Conservation (phyloP, 2,329 filamentous ascomycete genomes). For the Tolypocladium capitatum region DNA sequence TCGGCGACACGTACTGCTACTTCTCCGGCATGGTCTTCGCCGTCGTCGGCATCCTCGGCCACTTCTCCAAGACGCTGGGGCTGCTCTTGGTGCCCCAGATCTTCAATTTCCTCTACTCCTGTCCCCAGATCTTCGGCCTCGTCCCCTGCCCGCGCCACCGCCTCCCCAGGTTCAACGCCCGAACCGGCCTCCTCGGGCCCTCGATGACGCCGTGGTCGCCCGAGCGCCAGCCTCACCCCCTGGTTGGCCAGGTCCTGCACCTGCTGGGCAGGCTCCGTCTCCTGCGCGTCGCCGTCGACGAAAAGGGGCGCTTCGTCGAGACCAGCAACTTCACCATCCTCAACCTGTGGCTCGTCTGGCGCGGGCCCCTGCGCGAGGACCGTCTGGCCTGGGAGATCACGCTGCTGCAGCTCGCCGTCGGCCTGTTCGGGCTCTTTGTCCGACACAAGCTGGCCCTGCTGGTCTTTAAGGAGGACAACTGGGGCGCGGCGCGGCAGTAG, state of each 20-base stretch:
- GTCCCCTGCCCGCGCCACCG: constrained; percentile 89
- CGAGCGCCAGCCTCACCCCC: constrained; percentile 52
- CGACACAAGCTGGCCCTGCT: constrained; percentile 75
- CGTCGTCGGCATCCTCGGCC: constrained; percentile 88
- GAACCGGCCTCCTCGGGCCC: constrained; percentile 74
- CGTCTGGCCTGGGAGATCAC: constrained; percentile 68
- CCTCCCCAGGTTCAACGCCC: constrained; percentile 74
- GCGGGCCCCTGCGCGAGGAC: constrained; percentile 82
- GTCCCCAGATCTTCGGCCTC: constrained; percentile 78
- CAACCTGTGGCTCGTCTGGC: constrained; percentile 94
- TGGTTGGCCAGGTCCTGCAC: constrained; percentile 51
- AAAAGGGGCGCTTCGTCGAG: constrained; percentile 58
- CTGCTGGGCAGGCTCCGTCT: constrained; percentile 56
- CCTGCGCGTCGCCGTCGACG: constrained; percentile 53
- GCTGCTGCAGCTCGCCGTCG: constrained; percentile 60
- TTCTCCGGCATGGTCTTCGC: constrained; percentile 99
- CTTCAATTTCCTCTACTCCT: constrained; percentile 92
- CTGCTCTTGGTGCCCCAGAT: constrained; percentile 86
- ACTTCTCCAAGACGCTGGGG: constrained; percentile 94
- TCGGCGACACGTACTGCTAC: constrained; percentile 98
- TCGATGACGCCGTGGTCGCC: constrained; percentile 65
- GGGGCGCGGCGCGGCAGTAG: constrained; percentile 24
- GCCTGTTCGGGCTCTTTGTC: constrained; percentile 71
- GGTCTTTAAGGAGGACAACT: constrained; percentile 85
- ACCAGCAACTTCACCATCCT: constrained; percentile 86